Conservation (phyloP, 2,329 filamentous ascomycete genomes). For the Ophiocordyceps sinensis region DNA sequence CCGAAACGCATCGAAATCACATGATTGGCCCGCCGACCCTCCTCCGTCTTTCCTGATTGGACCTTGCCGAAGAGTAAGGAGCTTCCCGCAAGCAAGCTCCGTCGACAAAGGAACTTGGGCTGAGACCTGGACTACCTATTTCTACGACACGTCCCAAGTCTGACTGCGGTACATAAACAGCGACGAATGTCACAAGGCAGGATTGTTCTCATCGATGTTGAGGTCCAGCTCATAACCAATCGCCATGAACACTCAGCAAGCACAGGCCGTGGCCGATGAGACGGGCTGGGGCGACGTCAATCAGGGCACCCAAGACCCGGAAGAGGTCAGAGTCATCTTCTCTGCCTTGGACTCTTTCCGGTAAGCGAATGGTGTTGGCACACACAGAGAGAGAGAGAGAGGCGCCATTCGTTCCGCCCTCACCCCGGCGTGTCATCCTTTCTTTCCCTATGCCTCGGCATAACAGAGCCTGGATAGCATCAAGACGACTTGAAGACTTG, state of each 20-base stretch:
- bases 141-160: not conserved
- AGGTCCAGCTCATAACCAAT: not conserved
- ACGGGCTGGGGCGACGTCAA: constrained; percentile 46
- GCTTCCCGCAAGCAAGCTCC: too few species aligned
- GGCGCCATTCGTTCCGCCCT: too few species aligned
- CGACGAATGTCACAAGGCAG: not conserved
- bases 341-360: constrained; percentile 78
- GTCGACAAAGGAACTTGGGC: too few species aligned
- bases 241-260: not conserved
- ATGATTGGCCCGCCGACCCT: constrained; percentile 4
- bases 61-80: not conserved
- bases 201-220: not conserved
- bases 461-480: too few species aligned
- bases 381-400: too few species aligned
- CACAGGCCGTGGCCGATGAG: constrained; percentile 15
- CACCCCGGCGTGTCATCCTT: too few species aligned
- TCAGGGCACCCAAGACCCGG: constrained; percentile 55
- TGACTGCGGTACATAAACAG: not conserved
- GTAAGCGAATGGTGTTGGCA: constrained; percentile 36
- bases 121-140: too few species aligned
- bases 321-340: constrained; percentile 69
- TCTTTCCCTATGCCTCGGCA: too few species aligned
- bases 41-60: constrained; percentile 1
- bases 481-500: too few species aligned
- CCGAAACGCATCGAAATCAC: constrained; percentile 1